phyloP scores from a whole-genome alignment of 2,329 filamentous ascomycete genomes.

The Leptoxyphium fumago region DNA sequence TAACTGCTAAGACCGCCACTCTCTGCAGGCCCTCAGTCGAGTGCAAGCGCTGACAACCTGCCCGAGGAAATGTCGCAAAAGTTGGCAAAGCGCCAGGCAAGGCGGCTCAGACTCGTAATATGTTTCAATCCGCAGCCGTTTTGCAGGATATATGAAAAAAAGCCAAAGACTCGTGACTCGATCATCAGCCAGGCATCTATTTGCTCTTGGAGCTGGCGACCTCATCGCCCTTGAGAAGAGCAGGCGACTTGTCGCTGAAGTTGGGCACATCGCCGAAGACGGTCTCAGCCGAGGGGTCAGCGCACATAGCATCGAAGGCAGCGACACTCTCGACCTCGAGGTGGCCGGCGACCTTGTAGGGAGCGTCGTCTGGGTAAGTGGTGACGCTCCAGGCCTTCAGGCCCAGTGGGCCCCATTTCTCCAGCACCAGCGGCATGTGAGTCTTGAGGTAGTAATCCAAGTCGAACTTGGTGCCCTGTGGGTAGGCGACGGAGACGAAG shows the following conservation, averaged over 20 bases:
- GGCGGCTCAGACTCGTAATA: too few relatives aligned
- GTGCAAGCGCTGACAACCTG: too few relatives aligned
- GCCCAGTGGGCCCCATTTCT: slow-evolving; percentile 18
- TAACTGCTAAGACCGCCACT: too few relatives aligned
- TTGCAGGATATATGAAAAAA: too few relatives aligned
- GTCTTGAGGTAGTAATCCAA: slow-evolving; percentile 25
- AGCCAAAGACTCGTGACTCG: too few relatives aligned
- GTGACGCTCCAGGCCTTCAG: slow-evolving; percentile 15
- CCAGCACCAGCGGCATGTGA: slow-evolving; percentile 24
- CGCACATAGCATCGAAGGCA: slow-evolving; percentile 15
- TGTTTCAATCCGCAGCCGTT: too few relatives aligned
- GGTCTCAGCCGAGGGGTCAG: slow-evolving; percentile 8
- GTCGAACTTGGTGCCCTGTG: slow-evolving; percentile 22
- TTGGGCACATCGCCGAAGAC: slow-evolving; percentile 21
- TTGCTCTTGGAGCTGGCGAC: not conserved
- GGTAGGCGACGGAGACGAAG: slow-evolving; percentile 21
- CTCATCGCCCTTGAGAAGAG: slow-evolving; percentile 2
- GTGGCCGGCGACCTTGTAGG: slow-evolving; percentile 20
- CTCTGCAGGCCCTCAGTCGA: too few relatives aligned
- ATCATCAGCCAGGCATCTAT: too few relatives aligned
- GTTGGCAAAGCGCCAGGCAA: too few relatives aligned
- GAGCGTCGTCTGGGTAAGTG: slow-evolving; percentile 15
- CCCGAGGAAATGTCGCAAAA: too few relatives aligned
- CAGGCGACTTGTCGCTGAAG: slow-evolving; percentile 22
- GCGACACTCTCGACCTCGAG: slow-evolving; percentile 18